Evolutionary conservation across 2,329 filamentous ascomycete species (phyloP).

Genomic region (Zymoseptoria ardabiliae): DNA sequence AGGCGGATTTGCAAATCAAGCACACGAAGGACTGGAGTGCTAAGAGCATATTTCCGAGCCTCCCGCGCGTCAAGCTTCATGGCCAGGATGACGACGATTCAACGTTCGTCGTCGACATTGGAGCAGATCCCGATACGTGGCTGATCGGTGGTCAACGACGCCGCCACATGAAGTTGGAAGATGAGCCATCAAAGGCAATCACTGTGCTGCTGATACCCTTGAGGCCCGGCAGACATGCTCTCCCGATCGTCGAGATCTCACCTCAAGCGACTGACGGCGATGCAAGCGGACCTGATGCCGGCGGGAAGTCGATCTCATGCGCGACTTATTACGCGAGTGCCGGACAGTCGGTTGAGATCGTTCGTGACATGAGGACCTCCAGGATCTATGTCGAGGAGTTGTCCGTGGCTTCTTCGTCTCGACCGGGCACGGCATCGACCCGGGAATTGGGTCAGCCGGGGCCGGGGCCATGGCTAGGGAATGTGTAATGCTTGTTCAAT

Average conservation of each 20-base stretch:
- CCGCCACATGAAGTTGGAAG: slow-evolving; percentile 60
- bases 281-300: slow-evolving; percentile 13
- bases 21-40: slow-evolving; percentile 50
- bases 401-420: slow-evolving; percentile 3
- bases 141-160: slow-evolving; percentile 75
- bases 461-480: no score
- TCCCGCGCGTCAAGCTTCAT: slow-evolving; percentile 16
- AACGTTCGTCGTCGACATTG: slow-evolving; percentile 78
- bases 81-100: slow-evolving; percentile 8
- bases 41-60: slow-evolving; percentile 41
- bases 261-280: slow-evolving; percentile 43
- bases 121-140: slow-evolving; percentile 68
- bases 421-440: slow-evolving; percentile 11
- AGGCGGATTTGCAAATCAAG: slow-evolving; percentile 52
- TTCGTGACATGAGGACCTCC: slow-evolving; percentile 13
- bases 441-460: neutral
- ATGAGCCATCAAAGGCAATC: slow-evolving; percentile 39
- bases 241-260: slow-evolving; percentile 72
- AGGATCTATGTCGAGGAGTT: slow-evolving; percentile 14
- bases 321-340: slow-evolving; percentile 77
- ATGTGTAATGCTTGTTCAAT: neutral
- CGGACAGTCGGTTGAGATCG: slow-evolving; percentile 67
- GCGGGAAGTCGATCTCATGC: slow-evolving; percentile 42
- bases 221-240: slow-evolving; percentile 66
- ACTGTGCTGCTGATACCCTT: slow-evolving; percentile 73